These are phyloP conservation scores for Umbelopsis isabellina DNA, from an alignment of 192 early-diverging fungal species.

Conservation along the genomic window DNA sequence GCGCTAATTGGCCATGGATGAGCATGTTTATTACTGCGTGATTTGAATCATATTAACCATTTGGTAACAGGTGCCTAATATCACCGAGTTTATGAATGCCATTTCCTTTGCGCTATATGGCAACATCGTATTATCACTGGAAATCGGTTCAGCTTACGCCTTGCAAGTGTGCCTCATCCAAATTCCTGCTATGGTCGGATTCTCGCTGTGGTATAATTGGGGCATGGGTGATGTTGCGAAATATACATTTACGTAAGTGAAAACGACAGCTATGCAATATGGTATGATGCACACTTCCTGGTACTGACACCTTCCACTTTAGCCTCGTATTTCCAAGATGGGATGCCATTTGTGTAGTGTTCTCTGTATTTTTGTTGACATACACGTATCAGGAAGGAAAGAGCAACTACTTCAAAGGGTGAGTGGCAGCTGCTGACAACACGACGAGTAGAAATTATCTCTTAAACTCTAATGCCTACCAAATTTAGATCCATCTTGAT, in stretches of 20 bases:
- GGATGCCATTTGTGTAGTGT: conserved; percentile 45
- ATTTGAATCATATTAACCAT: background rate
- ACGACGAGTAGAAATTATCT: no score
- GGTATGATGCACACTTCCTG: background rate
- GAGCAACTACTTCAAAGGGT: conserved; percentile 96
- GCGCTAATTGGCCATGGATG: background rate
- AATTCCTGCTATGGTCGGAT: conserved; percentile 90
- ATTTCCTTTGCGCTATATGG: conserved; percentile 93
- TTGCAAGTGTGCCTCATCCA: conserved; percentile 94
- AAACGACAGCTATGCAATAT: background rate
- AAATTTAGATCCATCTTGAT: conserved; percentile 66
- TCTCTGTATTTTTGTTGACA: conserved; percentile 74
- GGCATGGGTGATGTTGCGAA: conserved; percentile 31
- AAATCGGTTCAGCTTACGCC: conserved; percentile 96
- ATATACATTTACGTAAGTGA: conserved; percentile 41
- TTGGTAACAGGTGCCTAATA: conserved; percentile 66
- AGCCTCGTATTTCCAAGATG: conserved; percentile 46
- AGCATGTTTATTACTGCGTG: no score
- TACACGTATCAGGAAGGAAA: conserved; percentile 96
- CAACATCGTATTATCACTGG: conserved; percentile 82
- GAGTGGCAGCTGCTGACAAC: background rate
- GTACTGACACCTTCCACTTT: conserved; percentile 1
- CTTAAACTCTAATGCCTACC: no score
- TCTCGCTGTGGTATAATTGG: conserved; percentile 68
- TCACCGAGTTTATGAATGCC: conserved; percentile 94